A percentile compares a stretch with the other conserved stretches of the same genome.
Evolutionary conservation across 2,329 filamentous ascomycete species (phyloP).

Genomic region (Metarhizium robertsii): DNA sequence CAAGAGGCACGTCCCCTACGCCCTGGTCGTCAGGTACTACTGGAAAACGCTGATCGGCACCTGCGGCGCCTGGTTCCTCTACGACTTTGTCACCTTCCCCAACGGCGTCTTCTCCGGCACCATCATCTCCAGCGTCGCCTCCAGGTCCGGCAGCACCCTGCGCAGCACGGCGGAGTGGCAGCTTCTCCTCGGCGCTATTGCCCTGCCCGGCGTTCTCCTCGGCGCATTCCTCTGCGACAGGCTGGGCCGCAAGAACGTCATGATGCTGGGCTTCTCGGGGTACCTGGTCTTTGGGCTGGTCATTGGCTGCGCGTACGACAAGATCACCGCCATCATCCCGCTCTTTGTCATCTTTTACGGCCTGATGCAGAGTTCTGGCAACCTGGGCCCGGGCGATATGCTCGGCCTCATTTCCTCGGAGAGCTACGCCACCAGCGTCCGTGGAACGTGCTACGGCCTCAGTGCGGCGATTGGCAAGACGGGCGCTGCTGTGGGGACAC

Average conservation of each 20-base stretch:
- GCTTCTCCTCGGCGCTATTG: slow-evolving; percentile 32
- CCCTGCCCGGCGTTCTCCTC: slow-evolving; percentile 39
- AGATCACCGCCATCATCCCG: slow-evolving; percentile 37
- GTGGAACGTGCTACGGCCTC: slow-evolving; percentile 41
- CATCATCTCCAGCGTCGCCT: slow-evolving; percentile 29
- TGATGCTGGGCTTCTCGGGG: slow-evolving; percentile 40
- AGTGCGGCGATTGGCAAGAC: slow-evolving; percentile 41
- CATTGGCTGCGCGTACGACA: slow-evolving; percentile 37
- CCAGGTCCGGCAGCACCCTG: slow-evolving; percentile 24
- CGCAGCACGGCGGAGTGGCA: slow-evolving; percentile 37
- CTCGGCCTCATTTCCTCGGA: slow-evolving; percentile 41
- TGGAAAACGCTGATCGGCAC: slow-evolving; percentile 45
- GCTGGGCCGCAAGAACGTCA: slow-evolving; percentile 38
- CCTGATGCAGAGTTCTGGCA: slow-evolving; percentile 38
- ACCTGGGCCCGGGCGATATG: slow-evolving; percentile 41
- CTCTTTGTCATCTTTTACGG: slow-evolving; percentile 44
- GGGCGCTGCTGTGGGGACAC: slow-evolving; percentile 40
- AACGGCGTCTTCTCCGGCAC: slow-evolving; percentile 36
- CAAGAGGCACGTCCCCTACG: slow-evolving; percentile 39
- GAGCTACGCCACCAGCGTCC: slow-evolving; percentile 40
- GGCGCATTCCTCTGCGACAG: slow-evolving; percentile 37
- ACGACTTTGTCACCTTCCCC: slow-evolving; percentile 38
- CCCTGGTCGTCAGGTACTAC: slow-evolving; percentile 40
- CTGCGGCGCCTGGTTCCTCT: slow-evolving; percentile 46
- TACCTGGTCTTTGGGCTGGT: slow-evolving; percentile 42